Percentiles rank a stretch among this genome's conserved stretches.
phyloP scores from a whole-genome alignment of 139 green algal genomes.

The Tetraselmis striata region DNA sequence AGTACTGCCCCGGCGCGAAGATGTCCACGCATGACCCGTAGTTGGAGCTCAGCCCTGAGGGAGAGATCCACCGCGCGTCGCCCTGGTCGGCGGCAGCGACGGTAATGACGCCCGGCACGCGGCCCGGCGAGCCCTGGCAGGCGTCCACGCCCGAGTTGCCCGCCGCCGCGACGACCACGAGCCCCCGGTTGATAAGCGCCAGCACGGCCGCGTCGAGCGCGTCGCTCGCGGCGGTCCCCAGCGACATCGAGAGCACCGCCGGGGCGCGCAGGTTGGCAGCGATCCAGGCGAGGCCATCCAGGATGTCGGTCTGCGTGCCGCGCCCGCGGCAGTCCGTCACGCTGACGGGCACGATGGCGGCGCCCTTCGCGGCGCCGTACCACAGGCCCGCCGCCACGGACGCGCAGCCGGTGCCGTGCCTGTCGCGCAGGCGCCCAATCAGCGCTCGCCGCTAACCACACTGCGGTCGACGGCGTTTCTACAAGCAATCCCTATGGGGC shows the following conservation, averaged over 20 bases:
- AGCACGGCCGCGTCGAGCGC: constrained; percentile 5
- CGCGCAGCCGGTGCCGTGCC: constrained; percentile 12
- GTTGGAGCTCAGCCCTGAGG: not conserved
- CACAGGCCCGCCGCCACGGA: not conserved
- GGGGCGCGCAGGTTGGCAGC: not conserved
- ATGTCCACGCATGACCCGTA: not conserved
- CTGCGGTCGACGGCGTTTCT: too few species aligned
- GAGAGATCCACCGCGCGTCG: not conserved
- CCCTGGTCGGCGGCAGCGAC: constrained; percentile 5
- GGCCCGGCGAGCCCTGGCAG: constrained; percentile 9
- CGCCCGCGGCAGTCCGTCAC: constrained; percentile 4
- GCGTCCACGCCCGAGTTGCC: constrained; percentile 7
- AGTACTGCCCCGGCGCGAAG: not conserved
- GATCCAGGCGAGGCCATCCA: constrained; percentile 5
- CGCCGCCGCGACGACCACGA: constrained; percentile 10
- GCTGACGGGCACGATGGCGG: constrained; percentile 1
- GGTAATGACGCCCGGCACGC: not conserved
- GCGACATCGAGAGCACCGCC: constrained; percentile 11
- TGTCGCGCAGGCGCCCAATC: too few species aligned
- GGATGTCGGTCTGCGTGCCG: constrained; percentile 5
- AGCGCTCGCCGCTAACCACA: too few species aligned
- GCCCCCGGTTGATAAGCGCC: constrained; percentile 2
- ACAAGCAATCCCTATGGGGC: too few species aligned
- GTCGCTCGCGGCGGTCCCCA: not conserved
- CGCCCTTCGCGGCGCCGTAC: constrained; percentile 7